Conservation (phyloP, 2,329 filamentous ascomycete species). For the Penicillium freii region DNA sequence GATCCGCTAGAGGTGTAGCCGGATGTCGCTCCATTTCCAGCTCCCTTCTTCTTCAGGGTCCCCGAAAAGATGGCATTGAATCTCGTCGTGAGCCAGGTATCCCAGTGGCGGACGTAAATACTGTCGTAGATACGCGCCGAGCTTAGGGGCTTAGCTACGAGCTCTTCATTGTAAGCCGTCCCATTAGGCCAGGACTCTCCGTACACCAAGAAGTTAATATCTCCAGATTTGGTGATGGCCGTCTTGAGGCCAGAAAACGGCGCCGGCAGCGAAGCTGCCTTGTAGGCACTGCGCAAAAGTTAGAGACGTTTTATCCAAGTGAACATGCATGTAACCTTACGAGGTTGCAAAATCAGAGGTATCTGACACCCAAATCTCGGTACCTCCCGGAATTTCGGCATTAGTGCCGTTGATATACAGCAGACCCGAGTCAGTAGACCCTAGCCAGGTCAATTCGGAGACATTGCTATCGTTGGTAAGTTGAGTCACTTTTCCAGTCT, state of each 20-base stretch:
- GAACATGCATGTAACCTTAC: constrained; percentile 19
- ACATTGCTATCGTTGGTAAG: constrained; percentile 65
- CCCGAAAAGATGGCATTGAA: constrained; percentile 73
- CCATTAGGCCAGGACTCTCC: constrained; percentile 68
- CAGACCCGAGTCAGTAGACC: constrained; percentile 61
- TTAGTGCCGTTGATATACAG: constrained; percentile 55
- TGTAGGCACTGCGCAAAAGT: constrained; percentile 30
- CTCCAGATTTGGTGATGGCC: constrained; percentile 37
- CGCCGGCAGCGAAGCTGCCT: constrained; percentile 39
- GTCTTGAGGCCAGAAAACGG: constrained; percentile 42
- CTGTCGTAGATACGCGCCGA: constrained; percentile 70
- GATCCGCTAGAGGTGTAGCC: constrained; percentile 52
- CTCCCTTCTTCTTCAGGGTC: constrained; percentile 48
- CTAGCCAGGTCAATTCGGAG: constrained; percentile 74
- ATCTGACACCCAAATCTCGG: constrained; percentile 41
- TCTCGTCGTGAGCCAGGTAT: constrained; percentile 68
- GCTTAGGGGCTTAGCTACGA: constrained; percentile 59
- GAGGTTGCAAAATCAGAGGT: constrained; percentile 33
- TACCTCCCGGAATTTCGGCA: constrained; percentile 39
- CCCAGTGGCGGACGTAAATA: constrained; percentile 81
- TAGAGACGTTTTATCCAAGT: not conserved
- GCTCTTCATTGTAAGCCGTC: constrained; percentile 64
- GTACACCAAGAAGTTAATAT: constrained; percentile 53
- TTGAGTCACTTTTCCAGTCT: constrained; percentile 62
- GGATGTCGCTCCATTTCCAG: constrained; percentile 36